Base-by-base conservation (phyloP, 2,329 filamentous ascomycete genomes). In the Simplicillium sp. region DNA sequence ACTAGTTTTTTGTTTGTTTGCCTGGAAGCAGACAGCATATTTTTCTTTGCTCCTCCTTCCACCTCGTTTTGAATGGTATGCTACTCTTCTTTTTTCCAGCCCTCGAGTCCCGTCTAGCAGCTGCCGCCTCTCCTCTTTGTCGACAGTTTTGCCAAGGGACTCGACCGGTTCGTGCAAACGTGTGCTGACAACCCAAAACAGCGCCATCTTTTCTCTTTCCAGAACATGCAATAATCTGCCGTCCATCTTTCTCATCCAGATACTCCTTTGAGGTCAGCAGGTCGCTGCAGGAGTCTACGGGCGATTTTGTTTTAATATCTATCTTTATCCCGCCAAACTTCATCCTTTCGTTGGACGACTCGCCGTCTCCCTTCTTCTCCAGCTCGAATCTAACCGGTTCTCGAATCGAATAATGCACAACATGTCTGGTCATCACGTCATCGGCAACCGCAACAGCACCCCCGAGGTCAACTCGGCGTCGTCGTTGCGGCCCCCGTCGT, bases 401-500 rank as follows among this genome's bases (percentile, higher is more conserved):
- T 13, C 31, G 13, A 13, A 15, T 33, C 12, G 36, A 46, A 63
- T 49, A 54, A 74, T 75, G 70, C 63, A 71, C 66, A 75, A 72
- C 47, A 80, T 80, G 75, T 78, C 84, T 63, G 79, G 80, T 54
- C 82, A 73, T 57, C 77, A 80, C 59, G 68, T 78, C 50, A 77
- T 82, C 61, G 79, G 80, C 52, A 97, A 97, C 68, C 84, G 92
- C 56, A 97, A 97, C 68, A 97, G 89, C 74, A 97, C 90, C 36
- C 92, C 92, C 41, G 92, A 97, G 70, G 87, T 84, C 40, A 84
- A 82, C 53, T 87, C 81, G 56, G 80, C 85, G 45, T 83, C 82
- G 40, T 81, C 87, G 49, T 81, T 95, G 55, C 84, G 90, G 46
- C 87, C 89, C 37, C 86, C 88, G 37, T 75, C 81, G 34, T 84